Evolutionary conservation across 1,284 basidiomycete genomes (phyloP).

Genomic region (Hypsizygus ulmarius): DNA sequence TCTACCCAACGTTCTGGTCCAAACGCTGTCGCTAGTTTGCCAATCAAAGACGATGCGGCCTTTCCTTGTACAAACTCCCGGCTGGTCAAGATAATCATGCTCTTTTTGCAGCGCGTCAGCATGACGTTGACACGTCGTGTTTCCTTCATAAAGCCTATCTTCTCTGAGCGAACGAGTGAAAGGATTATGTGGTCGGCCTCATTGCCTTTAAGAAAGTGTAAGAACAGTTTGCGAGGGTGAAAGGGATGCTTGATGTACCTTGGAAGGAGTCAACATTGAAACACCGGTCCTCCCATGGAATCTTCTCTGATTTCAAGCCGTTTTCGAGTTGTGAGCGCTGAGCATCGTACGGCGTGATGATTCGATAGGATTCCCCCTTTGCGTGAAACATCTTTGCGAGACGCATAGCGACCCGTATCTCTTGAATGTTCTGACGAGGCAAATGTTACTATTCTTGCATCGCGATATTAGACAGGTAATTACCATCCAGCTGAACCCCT

Average conservation of each 20-base stretch:
- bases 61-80: slow-evolving; percentile 42
- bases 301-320: slow-evolving; percentile 36
- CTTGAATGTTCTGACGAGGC: slow-evolving; percentile 43
- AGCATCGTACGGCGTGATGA: slow-evolving; percentile 71
- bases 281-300: slow-evolving; percentile 52
- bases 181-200: slow-evolving; percentile 63
- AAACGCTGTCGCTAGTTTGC: slow-evolving; percentile 40
- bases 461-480: slow-evolving; percentile 9
- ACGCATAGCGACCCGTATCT: slow-evolving; percentile 42
- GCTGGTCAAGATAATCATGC: slow-evolving; percentile 54
- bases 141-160: slow-evolving; percentile 29
- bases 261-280: slow-evolving; percentile 67
- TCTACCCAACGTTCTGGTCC: slow-evolving; percentile 38
- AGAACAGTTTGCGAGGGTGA: slow-evolving; percentile 1
- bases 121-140: slow-evolving; percentile 60
- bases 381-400: slow-evolving; percentile 46
- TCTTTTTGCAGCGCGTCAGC: slow-evolving; percentile 57
- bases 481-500: slow-evolving; percentile 43
- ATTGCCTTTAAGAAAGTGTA: slow-evolving; percentile 41
- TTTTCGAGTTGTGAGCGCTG: slow-evolving; percentile 53
- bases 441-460: slow-evolving; percentile 7
- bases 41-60: slow-evolving; percentile 44
- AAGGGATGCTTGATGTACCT: slow-evolving; percentile 31
- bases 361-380: slow-evolving; percentile 42
- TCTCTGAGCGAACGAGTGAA: slow-evolving; percentile 52